Conservation (phyloP, 208 protist species). For the Tritrichomonas foetus region DNA sequence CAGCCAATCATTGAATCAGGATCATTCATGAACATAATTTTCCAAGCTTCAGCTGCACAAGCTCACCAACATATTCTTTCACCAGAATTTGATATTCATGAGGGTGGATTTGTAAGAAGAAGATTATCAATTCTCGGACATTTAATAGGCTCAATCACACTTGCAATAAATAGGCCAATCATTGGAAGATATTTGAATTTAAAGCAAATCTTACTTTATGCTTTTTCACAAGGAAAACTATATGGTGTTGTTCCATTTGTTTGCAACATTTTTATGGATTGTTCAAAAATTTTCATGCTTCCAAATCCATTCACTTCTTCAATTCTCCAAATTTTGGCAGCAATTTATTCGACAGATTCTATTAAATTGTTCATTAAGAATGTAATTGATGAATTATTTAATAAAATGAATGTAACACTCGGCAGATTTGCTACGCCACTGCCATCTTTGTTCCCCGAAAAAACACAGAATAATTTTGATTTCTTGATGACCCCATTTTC, state of each 20-base stretch:
- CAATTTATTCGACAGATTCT: neutral
- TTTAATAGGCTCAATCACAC: neutral
- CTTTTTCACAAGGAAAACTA: neutral
- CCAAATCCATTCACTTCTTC: constrained; percentile 17
- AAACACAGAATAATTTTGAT: neutral
- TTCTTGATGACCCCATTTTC: neutral
- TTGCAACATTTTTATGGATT: neutral
- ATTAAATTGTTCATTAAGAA: constrained; percentile 6
- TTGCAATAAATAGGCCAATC: neutral
- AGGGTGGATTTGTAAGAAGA: neutral
- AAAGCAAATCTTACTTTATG: neutral
- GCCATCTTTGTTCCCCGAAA: neutral
- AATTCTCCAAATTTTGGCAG: neutral
- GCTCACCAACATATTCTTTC: neutral
- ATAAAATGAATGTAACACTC: neutral
- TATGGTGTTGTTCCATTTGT: constrained; percentile 32
- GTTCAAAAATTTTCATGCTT: neutral
- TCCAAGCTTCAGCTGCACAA: neutral
- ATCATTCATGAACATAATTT: neutral
- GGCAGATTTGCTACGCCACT: neutral
- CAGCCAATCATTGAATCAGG: neutral
- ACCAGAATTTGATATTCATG: neutral
- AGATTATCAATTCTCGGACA: neutral
- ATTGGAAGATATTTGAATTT: neutral
- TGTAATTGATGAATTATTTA: neutral